Base-by-base conservation (phyloP, 345 rosid genomes). In the Conringia planisiliqua region DNA sequence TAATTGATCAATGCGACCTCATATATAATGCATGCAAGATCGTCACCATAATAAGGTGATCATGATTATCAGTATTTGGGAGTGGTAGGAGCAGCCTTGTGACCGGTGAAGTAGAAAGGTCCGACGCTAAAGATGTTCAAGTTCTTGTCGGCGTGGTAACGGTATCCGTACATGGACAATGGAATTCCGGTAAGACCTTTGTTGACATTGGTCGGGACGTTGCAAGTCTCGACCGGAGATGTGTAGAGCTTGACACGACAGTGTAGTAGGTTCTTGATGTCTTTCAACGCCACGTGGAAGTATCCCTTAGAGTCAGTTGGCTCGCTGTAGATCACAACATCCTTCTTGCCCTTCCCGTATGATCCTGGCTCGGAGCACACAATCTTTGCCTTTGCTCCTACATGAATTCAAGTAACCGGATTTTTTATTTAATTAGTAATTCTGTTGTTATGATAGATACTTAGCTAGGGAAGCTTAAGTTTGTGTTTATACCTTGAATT, bases 201-300 rank as follows among this genome's bases (percentile, higher is more conserved):
- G 76, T 84, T 83, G 32, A 86, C 83, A 61, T 84, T 76, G 29
- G 84, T 81, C 12, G 88, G 89, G 57, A 72, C 61, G 3, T 83
- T 77, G 17, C 96, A 86, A 61, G 62, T 60, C 55, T 72, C 72
- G 30, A 54, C 6, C 2, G 92, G 87, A 63, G 91, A 86, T 27
- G 66, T 27, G 62, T 86, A 83, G 7, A 86, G 78, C 43, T 76
- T 79, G 4, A 86, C 87, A 58, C 81, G 82, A 84, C 93, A 90
- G 18, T 83, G 73, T 24, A 27, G 54, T 29, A 82, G 20, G 81
- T 79, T 80, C 17, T 40, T 71, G 20, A 78, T 58, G 14, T 13
- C 0, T 17, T 64, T 48, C 68, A 88, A 68, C 10, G 81, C 46
- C 12, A 86, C 80, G 5, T 78, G 73, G 72, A 84, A 88, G 68